Percentiles rank a stretch among this genome's conserved stretches.
phyloP scores from a whole-genome alignment of 1,284 basidiomycete genomes.

The Coriolopsis trogii region DNA sequence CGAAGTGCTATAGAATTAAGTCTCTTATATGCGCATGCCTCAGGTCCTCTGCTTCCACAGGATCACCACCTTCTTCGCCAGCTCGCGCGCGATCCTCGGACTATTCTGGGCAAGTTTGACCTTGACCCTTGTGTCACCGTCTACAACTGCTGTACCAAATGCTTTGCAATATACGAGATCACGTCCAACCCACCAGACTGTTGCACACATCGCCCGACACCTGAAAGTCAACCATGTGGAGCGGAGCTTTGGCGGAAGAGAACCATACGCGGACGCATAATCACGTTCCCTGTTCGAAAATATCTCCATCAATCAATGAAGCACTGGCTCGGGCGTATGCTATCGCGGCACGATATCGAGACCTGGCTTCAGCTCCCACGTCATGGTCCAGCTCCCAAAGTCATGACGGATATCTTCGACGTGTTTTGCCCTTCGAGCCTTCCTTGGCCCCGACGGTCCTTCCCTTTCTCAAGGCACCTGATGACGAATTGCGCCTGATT shows the following conservation, averaged over 20 bases:
- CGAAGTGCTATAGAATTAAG: not conserved
- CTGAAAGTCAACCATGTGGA: conserved; percentile 3
- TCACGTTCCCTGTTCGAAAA: conserved; percentile 6
- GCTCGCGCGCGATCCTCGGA: conserved; percentile 10
- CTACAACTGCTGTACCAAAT: conserved; percentile 13
- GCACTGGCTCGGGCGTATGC: conserved; percentile 20
- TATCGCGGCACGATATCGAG: conserved; percentile 18
- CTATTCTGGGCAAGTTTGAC: conserved; percentile 9
- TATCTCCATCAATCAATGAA: conserved; percentile 20
- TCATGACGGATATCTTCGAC: conserved; percentile 23
- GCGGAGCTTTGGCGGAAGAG: conserved; percentile 2
- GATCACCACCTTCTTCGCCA: not conserved
- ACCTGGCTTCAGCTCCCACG: conserved; percentile 1
- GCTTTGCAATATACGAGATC: conserved; percentile 11
- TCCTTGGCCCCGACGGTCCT: conserved; percentile 9
- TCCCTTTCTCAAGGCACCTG: conserved; percentile 10
- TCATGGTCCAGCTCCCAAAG: not conserved
- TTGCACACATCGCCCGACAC: not conserved
- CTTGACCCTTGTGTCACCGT: conserved; percentile 6
- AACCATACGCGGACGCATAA: not conserved
- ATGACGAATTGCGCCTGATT: not conserved
- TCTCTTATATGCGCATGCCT: not conserved
- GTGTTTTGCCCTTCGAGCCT: conserved; percentile 7
- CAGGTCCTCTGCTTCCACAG: not conserved
- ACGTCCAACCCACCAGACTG: not conserved